phyloP scores from a whole-genome alignment of 495 filamentous ascomycete species.

The Umbilicaria muhlenbergii region DNA sequence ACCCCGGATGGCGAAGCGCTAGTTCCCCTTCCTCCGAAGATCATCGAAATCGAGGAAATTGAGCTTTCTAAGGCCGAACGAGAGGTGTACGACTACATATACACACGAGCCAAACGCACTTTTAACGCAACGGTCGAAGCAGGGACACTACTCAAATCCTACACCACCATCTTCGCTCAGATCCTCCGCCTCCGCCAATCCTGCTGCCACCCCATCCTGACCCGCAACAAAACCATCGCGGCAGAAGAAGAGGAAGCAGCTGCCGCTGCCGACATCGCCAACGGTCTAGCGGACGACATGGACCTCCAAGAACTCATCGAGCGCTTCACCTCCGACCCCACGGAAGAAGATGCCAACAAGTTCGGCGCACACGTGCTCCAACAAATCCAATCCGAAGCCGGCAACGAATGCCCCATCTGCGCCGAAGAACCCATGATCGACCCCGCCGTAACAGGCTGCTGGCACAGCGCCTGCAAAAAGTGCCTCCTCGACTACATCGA shows the following conservation, averaged over 20 bases:
- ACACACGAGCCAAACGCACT: slow-evolving; percentile 60
- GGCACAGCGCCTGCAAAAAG: slow-evolving; percentile 90
- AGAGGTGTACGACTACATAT: slow-evolving; percentile 85
- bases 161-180: slow-evolving; percentile 92
- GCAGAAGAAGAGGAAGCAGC: slow-evolving; percentile 80
- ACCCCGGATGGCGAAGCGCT: slow-evolving; percentile 78
- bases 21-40: slow-evolving; percentile 70
- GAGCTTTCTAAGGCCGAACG: slow-evolving; percentile 71
- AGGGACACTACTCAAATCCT: slow-evolving; percentile 84
- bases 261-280: slow-evolving; percentile 59
- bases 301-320: slow-evolving; percentile 75
- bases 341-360: slow-evolving; percentile 30
- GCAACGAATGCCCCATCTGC: slow-evolving; percentile 88
- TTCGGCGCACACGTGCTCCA: slow-evolving; percentile 77
- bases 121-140: slow-evolving; percentile 78
- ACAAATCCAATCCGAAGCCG: slow-evolving; percentile 78
- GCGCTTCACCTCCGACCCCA: slow-evolving; percentile 56
- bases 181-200: slow-evolving; percentile 87
- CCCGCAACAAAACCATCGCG: slow-evolving; percentile 67
- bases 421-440: slow-evolving; percentile 88
- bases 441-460: slow-evolving; percentile 86
- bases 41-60: slow-evolving; percentile 68
- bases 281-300: slow-evolving; percentile 88
- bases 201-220: slow-evolving; percentile 84
- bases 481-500: slow-evolving; percentile 77